Base-by-base conservation (phyloP, 2,329 filamentous ascomycete genomes). In the Colletotrichum neosansevieriae region DNA sequence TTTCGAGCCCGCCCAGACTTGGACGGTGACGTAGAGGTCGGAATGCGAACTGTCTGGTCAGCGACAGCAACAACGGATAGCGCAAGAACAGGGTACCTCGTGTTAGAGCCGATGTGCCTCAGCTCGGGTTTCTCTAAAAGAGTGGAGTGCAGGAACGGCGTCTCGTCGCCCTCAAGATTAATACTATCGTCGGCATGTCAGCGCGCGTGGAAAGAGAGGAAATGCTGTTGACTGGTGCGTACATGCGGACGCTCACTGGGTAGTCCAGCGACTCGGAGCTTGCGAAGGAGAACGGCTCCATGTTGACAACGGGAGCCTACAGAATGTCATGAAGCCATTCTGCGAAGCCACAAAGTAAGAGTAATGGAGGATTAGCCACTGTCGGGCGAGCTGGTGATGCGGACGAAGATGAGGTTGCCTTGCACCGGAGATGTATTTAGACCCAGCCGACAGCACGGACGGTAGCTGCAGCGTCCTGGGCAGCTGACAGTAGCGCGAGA, bases 231-330 rank as follows among this genome's bases (percentile, higher is more conserved):
- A 53, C 36, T 32, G 6, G 62, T 44, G 56, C 84, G 72, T 75
- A 89, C 88, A 92, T 89, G 79, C 88, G 87, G 74, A 91, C 83
- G 80, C 84, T 89, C 73, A 91, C 85, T 19, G 92, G 89, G 72
- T 94, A 88, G 74, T 94, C 87, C 74, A 98, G 86, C 79, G 93
- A 90, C 72, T 94, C 92, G 68, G 96, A 97, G 76, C 91, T 93
- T 73, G 94, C 94, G 83, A 98, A 98, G 34, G 94, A 97, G 81
- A 97, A 98, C 59, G 94, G 92, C 81, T 99, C 96, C 94, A 98
- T 98, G 32, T 40, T 65, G 61, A 58, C 58, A 63, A 72, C 72
- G 47, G 49, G 68, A 72, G 54, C 38, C 59, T 32, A 6, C 40
- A 11, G 50, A 21, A 34, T 49, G 21, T 67, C 50, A 56, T 67